phyloP scores from a whole-genome alignment of 371 early-diverging fungal genomes.

The Mucor mucedo region DNA sequence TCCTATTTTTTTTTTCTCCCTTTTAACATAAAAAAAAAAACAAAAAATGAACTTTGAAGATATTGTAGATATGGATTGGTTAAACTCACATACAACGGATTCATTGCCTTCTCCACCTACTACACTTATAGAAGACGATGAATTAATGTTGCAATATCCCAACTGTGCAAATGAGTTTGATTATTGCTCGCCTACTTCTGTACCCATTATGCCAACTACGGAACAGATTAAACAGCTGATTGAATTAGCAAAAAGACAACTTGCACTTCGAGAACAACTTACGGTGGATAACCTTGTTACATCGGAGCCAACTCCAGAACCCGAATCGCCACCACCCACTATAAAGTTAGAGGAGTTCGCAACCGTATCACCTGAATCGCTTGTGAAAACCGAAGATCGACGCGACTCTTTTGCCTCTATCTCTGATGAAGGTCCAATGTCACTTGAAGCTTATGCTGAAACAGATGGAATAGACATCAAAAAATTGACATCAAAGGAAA shows the following conservation, averaged over 20 bases:
- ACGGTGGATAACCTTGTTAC: conserved; percentile 1
- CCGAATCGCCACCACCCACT: conserved; percentile 12
- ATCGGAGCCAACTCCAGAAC: conserved; percentile 24
- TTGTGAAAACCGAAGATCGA: conserved; percentile 21
- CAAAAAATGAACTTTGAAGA: conserved; percentile 41
- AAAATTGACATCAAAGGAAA: conserved; percentile 41
- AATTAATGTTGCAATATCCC: conserved; percentile 8
- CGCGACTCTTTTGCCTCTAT: conserved; percentile 17
- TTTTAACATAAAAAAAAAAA: background rate
- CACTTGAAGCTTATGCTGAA: conserved; percentile 34
- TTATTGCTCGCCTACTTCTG: background rate
- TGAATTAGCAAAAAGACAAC: conserved; percentile 40
- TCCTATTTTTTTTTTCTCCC: background rate
- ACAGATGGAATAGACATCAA: conserved; percentile 44
- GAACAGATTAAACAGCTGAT: conserved; percentile 42
- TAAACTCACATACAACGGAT: conserved; percentile 35
- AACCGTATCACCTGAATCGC: conserved; percentile 32
- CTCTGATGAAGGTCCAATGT: conserved; percentile 22
- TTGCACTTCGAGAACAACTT: conserved; percentile 36
- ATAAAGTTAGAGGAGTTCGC: background rate
- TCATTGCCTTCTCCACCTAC: conserved; percentile 19
- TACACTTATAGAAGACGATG: conserved; percentile 12
- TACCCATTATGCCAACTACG: conserved; percentile 28
- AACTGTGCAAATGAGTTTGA: background rate
- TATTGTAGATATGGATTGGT: conserved; percentile 47